phyloP scores from a whole-genome alignment of 257 asterid genomes.

The Solanum chiquidenum region DNA sequence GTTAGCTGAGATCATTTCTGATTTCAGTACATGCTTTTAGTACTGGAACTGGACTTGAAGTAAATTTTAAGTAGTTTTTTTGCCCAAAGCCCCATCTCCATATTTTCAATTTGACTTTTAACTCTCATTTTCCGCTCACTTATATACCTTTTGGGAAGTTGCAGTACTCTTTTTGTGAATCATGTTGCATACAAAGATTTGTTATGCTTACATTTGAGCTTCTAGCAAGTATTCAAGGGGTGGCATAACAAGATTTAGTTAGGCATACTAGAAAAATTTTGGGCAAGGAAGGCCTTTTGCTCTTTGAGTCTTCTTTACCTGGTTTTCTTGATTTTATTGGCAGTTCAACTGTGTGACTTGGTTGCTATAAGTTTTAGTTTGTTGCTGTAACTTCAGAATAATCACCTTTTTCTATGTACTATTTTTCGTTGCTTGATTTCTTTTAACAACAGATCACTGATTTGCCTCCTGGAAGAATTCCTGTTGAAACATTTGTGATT shows the following conservation, averaged over 20 bases:
- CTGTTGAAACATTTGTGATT: conserved; percentile 55
- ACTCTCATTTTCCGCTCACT: not conserved
- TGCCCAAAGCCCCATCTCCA: not conserved
- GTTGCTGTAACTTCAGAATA: not conserved
- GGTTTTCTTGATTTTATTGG: not conserved
- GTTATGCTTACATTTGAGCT: not conserved
- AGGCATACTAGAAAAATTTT: not conserved
- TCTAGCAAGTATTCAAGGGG: not conserved
- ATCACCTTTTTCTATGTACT: not conserved
- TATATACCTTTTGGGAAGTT: not conserved
- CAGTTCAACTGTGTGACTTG: not conserved
- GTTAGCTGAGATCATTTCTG: not conserved
- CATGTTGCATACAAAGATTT: not conserved
- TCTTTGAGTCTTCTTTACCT: not conserved
- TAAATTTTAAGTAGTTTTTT: not conserved
- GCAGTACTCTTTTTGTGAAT: not conserved
- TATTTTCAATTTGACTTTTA: not conserved
- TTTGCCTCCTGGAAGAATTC: conserved; percentile 95
- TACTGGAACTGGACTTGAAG: not conserved
- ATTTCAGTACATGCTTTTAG: not conserved
- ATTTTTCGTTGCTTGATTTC: not conserved
- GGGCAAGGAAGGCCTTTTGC: not conserved
- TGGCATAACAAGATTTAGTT: not conserved
- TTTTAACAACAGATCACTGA: conserved; percentile 65
- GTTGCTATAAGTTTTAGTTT: not conserved